A percentile compares a stretch with the other conserved stretches of the same genome.
phyloP scores from a whole-genome alignment of 1,284 basidiomycete species.

The Cryptococcus depauperatus region DNA sequence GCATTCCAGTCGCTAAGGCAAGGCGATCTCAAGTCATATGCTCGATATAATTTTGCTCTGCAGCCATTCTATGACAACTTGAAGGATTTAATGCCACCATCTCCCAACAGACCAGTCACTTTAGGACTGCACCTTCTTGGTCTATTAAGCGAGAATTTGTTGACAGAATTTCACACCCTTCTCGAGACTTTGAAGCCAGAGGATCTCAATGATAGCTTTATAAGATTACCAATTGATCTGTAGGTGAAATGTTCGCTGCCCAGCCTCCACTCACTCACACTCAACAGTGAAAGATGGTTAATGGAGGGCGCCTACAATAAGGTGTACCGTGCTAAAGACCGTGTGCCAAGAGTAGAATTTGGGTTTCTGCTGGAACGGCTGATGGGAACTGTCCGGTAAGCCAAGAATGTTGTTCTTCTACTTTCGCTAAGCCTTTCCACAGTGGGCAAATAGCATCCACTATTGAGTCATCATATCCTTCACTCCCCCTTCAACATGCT shows the following conservation, averaged over 20 bases:
- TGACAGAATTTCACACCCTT: conserved; percentile 98
- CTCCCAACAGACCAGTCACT: conserved; percentile 77
- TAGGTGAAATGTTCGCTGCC: conserved; percentile 13
- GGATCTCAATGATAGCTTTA: conserved; percentile 65
- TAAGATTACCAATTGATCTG: conserved; percentile 77
- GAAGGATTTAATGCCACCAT: conserved; percentile 63
- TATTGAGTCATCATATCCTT: conserved; percentile 44
- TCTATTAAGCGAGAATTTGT: conserved; percentile 88
- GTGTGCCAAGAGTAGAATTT: conserved; percentile 50
- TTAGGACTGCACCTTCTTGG: conserved; percentile 90
- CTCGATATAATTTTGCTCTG: conserved; percentile 88
- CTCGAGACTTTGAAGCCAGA: conserved; percentile 72
- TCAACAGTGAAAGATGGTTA: conserved; percentile 69
- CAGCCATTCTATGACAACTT: conserved; percentile 88
- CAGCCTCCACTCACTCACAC: background rate
- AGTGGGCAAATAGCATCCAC: conserved; percentile 44
- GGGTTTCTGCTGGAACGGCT: conserved; percentile 41
- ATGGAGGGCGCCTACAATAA: conserved; percentile 99
- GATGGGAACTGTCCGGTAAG: conserved; percentile 43
- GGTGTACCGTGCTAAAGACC: conserved; percentile 88
- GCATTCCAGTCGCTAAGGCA: conserved; percentile 86
- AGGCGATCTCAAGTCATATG: conserved; percentile 82
- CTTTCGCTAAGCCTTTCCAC: background rate
- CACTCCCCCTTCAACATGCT: conserved; percentile 40
- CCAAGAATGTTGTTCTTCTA: background rate